These are phyloP conservation scores for Acacia confusa DNA, from an alignment of 306 rosid species.

Conservation along the genomic window DNA sequence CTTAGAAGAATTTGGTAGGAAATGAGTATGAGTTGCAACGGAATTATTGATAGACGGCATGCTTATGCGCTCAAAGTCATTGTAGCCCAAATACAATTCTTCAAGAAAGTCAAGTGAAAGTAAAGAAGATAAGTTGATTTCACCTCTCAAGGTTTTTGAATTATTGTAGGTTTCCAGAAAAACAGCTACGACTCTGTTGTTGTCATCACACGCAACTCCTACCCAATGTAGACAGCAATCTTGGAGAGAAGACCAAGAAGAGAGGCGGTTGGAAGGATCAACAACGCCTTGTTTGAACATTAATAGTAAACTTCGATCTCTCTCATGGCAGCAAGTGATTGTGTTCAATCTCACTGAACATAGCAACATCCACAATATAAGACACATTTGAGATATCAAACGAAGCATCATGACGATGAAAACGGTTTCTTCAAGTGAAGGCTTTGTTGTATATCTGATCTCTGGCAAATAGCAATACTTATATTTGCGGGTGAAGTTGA, in stretches of 20 bases:
- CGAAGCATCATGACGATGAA: too few relatives aligned
- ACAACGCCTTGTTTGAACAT: background rate
- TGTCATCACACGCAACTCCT: background rate
- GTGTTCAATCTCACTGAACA: background rate
- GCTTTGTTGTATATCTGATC: too few relatives aligned
- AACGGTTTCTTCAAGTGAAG: too few relatives aligned
- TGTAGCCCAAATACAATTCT: accelerated
- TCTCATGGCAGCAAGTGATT: background rate
- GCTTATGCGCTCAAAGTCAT: background rate
- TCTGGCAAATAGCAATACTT: too few relatives aligned
- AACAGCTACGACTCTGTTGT: background rate
- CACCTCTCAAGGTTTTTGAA: background rate
- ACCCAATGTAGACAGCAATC: background rate
- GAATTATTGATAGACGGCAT: background rate
- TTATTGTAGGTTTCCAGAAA: background rate
- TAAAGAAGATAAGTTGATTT: background rate
- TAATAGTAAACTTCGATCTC: background rate
- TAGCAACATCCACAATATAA: too few relatives aligned
- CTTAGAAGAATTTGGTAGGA: background rate
- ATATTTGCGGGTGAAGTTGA: too few relatives aligned
- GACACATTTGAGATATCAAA: too few relatives aligned
- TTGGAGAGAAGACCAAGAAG: background rate
- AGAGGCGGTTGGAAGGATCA: background rate
- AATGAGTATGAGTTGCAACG: background rate
- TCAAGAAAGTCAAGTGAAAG: background rate